Conservation (phyloP, 495 filamentous ascomycete species). For the Aspergillus leporis region DNA sequence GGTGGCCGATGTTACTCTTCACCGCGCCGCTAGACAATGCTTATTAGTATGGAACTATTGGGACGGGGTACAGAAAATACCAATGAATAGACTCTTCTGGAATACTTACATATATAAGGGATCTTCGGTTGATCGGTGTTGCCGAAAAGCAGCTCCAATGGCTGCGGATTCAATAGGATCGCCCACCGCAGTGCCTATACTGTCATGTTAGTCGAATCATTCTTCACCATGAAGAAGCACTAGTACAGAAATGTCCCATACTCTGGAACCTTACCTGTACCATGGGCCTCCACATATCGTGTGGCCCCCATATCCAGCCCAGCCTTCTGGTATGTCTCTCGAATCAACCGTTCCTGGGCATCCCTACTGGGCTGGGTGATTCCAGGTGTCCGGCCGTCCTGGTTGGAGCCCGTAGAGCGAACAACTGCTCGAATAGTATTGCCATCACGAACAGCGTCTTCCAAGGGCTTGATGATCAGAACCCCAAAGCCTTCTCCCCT, state of each 20-base stretch:
- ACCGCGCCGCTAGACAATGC: conserved; percentile 34
- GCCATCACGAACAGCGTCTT: conserved; percentile 28
- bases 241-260: conserved; percentile 1
- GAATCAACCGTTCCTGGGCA: conserved; percentile 34
- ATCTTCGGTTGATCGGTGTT: conserved; percentile 5
- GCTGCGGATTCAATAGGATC: conserved; percentile 16
- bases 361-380: conserved; percentile 33
- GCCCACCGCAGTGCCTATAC: background rate
- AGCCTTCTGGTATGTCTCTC: conserved; percentile 21
- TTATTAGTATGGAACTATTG: background rate
- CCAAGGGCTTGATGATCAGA: conserved; percentile 32
- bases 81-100: background rate
- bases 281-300: conserved; percentile 38
- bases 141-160: conserved; percentile 11
- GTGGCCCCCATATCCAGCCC: conserved; percentile 25
- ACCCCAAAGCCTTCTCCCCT: conserved; percentile 32
- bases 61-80: background rate
- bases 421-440: conserved; percentile 37
- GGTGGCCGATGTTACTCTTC: conserved; percentile 54
- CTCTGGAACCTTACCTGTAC: conserved; percentile 52
- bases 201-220: too few species aligned
- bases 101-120: conserved; percentile 26
- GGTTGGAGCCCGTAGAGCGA: conserved; percentile 33
- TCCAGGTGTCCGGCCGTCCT: conserved; percentile 37
- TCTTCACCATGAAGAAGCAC: too few species aligned